Base-by-base conservation (phyloP, 208 protist species). In the Crithidia bombi region DNA sequence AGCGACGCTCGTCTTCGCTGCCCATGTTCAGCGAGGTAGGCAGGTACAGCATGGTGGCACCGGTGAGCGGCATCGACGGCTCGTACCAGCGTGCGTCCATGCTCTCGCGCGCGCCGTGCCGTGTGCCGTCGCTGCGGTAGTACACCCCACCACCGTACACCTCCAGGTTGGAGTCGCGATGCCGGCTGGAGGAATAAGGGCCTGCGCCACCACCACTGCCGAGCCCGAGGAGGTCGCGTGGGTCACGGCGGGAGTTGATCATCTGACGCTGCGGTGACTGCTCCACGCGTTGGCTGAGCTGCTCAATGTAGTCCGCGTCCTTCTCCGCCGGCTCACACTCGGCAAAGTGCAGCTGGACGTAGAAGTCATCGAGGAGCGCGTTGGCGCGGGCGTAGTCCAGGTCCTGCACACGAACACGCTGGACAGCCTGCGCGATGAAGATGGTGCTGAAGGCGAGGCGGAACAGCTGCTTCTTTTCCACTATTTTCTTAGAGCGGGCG, bases 361-460 rank as follows among this genome's bases (percentile, higher is more conserved):
- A 92, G 68, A 90, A 90, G 78, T 91, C 85, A 41, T 83, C 75
- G 25, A 81, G 66, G 3, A 94, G 46, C 12, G 59, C 38, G 56
- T 79, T 90, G 25, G 73, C 65, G 15, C 26, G 17, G 14, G 78
- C 82, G 75, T 90, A 89, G 81, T 94, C 89, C 89, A 94, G 91
- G 50, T 88, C 81, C 32, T 80, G 84, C 36, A 81, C 59, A 1
- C 78, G 71, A 14, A 94, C 78, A 7, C 85, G 85, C 43, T 92
- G 82, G 12, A 49, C 73, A n/a, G 77, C 52, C 49, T 92, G 76
- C 15, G 79, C 77, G 25, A 91, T 73, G 65, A 94, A 94, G 52
- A 94, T 85, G 41, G 86, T 94, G 65, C 86, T 94, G 63, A 91
- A 92, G 63, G 89, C 89, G 26, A 84, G 78, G 23, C 89, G 83